Conservation (phyloP, 768 basidiomycete species). For the Phlegmacium glaucopus region DNA sequence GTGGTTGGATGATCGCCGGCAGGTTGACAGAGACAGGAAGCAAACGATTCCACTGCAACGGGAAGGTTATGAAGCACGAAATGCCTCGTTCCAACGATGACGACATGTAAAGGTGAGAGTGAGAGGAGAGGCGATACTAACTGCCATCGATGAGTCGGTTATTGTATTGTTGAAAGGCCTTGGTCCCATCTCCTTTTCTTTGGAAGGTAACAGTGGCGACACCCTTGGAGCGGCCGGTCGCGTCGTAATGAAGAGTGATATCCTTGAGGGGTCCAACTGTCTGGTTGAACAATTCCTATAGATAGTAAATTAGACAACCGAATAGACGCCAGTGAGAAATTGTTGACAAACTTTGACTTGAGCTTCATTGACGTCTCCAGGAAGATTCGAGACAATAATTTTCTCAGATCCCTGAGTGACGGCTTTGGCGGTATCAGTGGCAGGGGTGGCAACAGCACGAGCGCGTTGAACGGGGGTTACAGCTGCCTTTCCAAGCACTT, state of each 20-base stretch:
- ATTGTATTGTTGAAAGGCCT: slow-evolving; percentile 94
- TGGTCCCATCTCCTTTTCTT: slow-evolving; percentile 84
- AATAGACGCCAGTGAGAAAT: background rate
- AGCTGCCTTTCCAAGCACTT: slow-evolving; percentile 56
- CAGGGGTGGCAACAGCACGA: slow-evolving; percentile 42
- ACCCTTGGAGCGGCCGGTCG: slow-evolving; percentile 85
- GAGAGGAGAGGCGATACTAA: slow-evolving; percentile 80
- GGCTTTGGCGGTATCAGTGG: slow-evolving; percentile 36
- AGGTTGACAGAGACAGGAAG: slow-evolving; percentile 41
- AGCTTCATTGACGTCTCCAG: slow-evolving; percentile 86
- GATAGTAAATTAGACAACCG: background rate
- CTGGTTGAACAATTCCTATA: slow-evolving; percentile 85
- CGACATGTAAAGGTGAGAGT: slow-evolving; percentile 35
- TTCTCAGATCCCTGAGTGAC: slow-evolving; percentile 64
- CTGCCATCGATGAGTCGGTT: slow-evolving; percentile 99
- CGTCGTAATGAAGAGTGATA: slow-evolving; percentile 84
- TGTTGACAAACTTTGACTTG: slow-evolving; percentile 78
- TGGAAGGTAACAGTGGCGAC: slow-evolving; percentile 84
- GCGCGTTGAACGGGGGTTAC: slow-evolving; percentile 49
- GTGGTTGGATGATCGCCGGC: slow-evolving; percentile 4
- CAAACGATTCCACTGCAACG: slow-evolving; percentile 38
- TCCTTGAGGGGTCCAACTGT: slow-evolving; percentile 88
- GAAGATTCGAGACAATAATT: slow-evolving; percentile 95
- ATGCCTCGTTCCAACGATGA: slow-evolving; percentile 18
- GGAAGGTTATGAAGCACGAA: slow-evolving; percentile 29